Evolutionary conservation across 2,329 filamentous ascomycete species (phyloP).

Genomic region (Trichoderma sp.): DNA sequence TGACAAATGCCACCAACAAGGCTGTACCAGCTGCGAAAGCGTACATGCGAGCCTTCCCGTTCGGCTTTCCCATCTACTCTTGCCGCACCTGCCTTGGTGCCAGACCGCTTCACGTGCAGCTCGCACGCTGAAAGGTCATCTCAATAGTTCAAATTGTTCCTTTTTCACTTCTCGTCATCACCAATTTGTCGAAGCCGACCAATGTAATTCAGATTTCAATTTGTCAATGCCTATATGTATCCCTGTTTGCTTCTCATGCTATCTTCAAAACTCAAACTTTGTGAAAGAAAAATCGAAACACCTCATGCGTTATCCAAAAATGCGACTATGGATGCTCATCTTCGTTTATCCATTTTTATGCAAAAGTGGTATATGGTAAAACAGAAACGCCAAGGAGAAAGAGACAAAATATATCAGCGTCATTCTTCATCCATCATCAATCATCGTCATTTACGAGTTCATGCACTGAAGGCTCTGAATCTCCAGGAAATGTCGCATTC

Average conservation of each 20-base stretch:
- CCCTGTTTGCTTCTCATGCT: background rate
- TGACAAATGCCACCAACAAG: too few species aligned
- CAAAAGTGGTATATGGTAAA: conserved; percentile 11
- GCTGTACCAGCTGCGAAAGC: background rate
- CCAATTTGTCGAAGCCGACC: background rate
- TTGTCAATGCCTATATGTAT: background rate
- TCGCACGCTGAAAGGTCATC: background rate
- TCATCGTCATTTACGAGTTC: background rate
- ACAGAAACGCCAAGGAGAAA: conserved; percentile 1
- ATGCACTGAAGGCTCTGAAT: conserved; percentile 34
- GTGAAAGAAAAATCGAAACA: background rate
- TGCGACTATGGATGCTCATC: conserved; percentile 10
- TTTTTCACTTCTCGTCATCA: background rate
- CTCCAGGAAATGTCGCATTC: conserved; percentile 29
- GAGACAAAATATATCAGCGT: background rate
- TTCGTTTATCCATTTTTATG: conserved; percentile 10
- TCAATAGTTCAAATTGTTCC: background rate
- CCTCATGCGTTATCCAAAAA: conserved; percentile 2
- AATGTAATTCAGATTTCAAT: background rate
- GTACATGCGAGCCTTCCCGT: background rate
- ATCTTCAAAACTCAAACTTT: background rate
- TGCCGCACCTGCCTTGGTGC: background rate
- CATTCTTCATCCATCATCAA: conserved; percentile 5
- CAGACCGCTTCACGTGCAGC: background rate
- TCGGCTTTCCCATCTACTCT: background rate